These are phyloP conservation scores for Ascochyta koolunga DNA, from an alignment of 2,329 filamentous ascomycete species.

Conservation along the genomic window DNA sequence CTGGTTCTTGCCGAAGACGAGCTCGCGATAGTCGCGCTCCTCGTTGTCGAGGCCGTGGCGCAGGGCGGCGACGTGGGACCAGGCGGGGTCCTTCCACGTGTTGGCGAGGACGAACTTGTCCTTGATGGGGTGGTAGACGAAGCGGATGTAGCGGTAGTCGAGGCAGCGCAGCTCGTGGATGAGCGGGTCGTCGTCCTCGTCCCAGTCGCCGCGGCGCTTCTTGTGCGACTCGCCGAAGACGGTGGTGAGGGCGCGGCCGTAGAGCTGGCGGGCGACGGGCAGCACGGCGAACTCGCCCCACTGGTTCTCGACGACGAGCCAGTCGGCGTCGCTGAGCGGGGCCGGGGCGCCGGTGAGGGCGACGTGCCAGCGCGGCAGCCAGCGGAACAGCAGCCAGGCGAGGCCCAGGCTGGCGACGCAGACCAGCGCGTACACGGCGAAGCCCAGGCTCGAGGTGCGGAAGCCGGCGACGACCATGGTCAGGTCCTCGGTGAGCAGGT, in stretches of 20 bases:
- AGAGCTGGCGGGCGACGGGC: constrained; percentile 64
- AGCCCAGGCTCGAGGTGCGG: constrained; percentile 74
- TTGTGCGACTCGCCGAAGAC: constrained; percentile 74
- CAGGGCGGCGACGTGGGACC: constrained; percentile 78
- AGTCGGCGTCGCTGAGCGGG: constrained; percentile 76
- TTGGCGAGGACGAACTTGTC: constrained; percentile 87
- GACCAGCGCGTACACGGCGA: constrained; percentile 69
- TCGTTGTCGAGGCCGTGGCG: constrained; percentile 85
- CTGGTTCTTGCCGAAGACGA: constrained; percentile 86
- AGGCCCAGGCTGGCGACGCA: constrained; percentile 77
- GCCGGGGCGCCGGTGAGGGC: constrained; percentile 72
- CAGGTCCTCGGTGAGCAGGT: constrained; percentile 90
- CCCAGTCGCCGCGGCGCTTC: constrained; percentile 68
- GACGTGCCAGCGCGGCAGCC: constrained; percentile 88
- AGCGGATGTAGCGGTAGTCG: constrained; percentile 92
- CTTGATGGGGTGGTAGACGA: constrained; percentile 86
- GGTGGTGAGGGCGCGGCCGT: constrained; percentile 68
- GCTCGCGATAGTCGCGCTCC: constrained; percentile 80
- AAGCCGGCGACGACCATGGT: constrained; percentile 95
- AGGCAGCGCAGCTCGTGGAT: constrained; percentile 76
- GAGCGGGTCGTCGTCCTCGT: constrained; percentile 76
- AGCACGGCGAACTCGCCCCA: constrained; percentile 92
- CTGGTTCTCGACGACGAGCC: constrained; percentile 97
- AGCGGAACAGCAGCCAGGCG: constrained; percentile 83
- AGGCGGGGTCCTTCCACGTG: constrained; percentile 92